A percentile compares a stretch with the other conserved stretches of the same genome.
phyloP scores from a whole-genome alignment of 108 stramenopile genomes.

The Discostella stelligeroides region DNA sequence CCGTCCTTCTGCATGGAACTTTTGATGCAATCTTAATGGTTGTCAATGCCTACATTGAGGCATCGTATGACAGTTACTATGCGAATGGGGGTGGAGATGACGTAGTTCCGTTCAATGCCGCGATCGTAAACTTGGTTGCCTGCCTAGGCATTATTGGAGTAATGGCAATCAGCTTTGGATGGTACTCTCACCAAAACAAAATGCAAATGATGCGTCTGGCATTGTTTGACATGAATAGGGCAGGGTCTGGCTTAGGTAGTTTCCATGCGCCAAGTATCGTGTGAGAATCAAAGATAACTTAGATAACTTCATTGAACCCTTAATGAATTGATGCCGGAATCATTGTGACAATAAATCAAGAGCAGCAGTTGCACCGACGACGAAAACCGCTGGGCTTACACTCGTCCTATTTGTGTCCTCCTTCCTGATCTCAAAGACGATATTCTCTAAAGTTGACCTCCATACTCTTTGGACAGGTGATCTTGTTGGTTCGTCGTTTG shows the following conservation, averaged over 20 bases:
- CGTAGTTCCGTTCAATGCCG: constrained; percentile 66
- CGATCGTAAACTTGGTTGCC: constrained; percentile 69
- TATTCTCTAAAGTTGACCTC: constrained; percentile 34
- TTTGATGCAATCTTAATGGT: constrained; percentile 83
- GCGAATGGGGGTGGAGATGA: constrained; percentile 61
- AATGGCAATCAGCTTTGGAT: constrained; percentile 67
- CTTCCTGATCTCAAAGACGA: constrained; percentile 25
- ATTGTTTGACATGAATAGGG: constrained; percentile 61
- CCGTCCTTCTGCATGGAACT: constrained; percentile 81
- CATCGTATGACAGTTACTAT: constrained; percentile 63
- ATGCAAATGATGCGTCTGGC: constrained; percentile 61
- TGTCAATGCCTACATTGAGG: constrained; percentile 79
- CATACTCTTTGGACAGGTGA: constrained; percentile 37
- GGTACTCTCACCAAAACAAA: constrained; percentile 70
- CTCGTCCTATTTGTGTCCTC: constrained; percentile 37
- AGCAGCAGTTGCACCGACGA: constrained; percentile 36
- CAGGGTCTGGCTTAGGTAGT: constrained; percentile 15
- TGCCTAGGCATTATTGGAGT: constrained; percentile 60
- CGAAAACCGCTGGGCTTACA: constrained; percentile 47
- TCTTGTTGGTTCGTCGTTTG: neutral
- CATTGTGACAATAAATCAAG: constrained; percentile 28
- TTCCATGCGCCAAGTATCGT: constrained; percentile 28
- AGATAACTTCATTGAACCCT: too few species aligned
- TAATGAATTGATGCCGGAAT: too few species aligned
- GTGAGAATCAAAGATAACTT: too few species aligned